Percentiles rank a stretch among this genome's conserved stretches.
These are phyloP conservation scores for Colletotrichum costaricense DNA, from an alignment of 2,329 filamentous ascomycete species.

Conservation along the genomic window DNA sequence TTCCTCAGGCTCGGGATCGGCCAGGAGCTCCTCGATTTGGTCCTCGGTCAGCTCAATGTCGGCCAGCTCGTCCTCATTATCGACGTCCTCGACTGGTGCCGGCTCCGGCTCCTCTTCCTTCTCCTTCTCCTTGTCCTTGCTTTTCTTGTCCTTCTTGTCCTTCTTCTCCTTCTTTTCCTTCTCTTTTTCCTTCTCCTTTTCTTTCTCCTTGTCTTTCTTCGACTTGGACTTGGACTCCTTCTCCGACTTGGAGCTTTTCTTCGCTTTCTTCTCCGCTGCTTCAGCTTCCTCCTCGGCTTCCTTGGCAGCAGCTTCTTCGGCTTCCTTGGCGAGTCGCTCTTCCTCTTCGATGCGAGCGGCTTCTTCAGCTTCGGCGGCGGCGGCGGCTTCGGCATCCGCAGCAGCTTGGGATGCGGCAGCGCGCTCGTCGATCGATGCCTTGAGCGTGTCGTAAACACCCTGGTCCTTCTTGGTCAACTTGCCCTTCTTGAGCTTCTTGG, in stretches of 20 bases:
- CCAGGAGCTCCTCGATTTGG: slow-evolving; percentile 56
- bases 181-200: slow-evolving; percentile 39
- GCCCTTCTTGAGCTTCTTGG: slow-evolving; percentile 62
- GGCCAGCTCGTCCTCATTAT: slow-evolving; percentile 34
- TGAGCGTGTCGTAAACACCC: slow-evolving; percentile 54
- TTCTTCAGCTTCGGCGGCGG: slow-evolving; percentile 53
- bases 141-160: slow-evolving; percentile 44
- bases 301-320: slow-evolving; percentile 52
- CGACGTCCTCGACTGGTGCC: slow-evolving; percentile 20
- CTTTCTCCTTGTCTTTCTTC: slow-evolving; percentile 47
- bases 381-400: slow-evolving; percentile 44
- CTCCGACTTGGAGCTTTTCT: slow-evolving; percentile 51
- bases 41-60: slow-evolving; percentile 52
- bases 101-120: slow-evolving; percentile 23
- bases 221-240: slow-evolving; percentile 49
- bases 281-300: slow-evolving; percentile 50
- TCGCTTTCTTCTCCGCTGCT: slow-evolving; percentile 52
- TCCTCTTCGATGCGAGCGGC: slow-evolving; percentile 42
- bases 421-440: slow-evolving; percentile 47
- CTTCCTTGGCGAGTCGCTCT: slow-evolving; percentile 49
- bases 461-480: slow-evolving; percentile 58
- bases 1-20: slow-evolving; percentile 38
- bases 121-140: slow-evolving; percentile 31
- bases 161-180: slow-evolving; percentile 43
- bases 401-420: slow-evolving; percentile 54